A percentile compares a stretch with the other conserved stretches of the same genome.
Conservation (phyloP, 2,329 filamentous ascomycete species). For the Fusarium redolens region DNA sequence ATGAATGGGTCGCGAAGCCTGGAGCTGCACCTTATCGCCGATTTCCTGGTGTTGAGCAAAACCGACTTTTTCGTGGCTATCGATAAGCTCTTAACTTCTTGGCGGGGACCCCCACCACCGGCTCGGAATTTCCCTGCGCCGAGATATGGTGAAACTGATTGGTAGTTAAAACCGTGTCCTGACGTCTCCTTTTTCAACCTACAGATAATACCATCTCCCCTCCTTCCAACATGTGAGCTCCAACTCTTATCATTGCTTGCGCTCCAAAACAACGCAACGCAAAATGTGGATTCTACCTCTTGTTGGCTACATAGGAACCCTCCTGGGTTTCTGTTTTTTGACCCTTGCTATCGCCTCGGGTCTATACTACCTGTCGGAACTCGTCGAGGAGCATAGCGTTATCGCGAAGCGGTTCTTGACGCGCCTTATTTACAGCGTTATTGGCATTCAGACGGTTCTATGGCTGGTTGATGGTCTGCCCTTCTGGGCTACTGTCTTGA, state of each 20-base stretch:
- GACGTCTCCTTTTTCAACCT: conserved; percentile 18
- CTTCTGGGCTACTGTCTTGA: conserved; percentile 76
- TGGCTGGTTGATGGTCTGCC: conserved; percentile 89
- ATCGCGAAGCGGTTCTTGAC: conserved; percentile 88
- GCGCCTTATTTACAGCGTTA: conserved; percentile 84
- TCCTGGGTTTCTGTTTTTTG: conserved; percentile 91
- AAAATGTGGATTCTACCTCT: conserved; percentile 96
- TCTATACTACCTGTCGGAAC: conserved; percentile 96
- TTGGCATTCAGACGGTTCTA: conserved; percentile 79
- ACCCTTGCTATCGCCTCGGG: conserved; percentile 98
- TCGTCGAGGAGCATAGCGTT: conserved; percentile 98
- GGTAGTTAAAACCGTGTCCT: conserved; percentile 42
- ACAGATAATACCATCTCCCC: conserved; percentile 13
- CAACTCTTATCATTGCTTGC: conserved; percentile 24
- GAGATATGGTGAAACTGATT: conserved; percentile 23
- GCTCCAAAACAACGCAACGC: conserved; percentile 22
- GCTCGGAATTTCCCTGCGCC: neutral
- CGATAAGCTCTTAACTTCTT: conserved; percentile 35
- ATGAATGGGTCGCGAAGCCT: neutral
- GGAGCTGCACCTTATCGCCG: conserved; percentile 14
- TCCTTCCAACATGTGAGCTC: conserved; percentile 40
- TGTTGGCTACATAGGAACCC: conserved; percentile 87
- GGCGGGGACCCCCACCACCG: neutral
- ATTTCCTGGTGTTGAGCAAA: conserved; percentile 27
- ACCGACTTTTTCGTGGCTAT: conserved; percentile 46